Percentiles rank a stretch among this genome's conserved stretches.
These are phyloP conservation scores for Papiliotrema laurentii DNA, from an alignment of 1,284 basidiomycete genomes.

Conservation along the genomic window DNA sequence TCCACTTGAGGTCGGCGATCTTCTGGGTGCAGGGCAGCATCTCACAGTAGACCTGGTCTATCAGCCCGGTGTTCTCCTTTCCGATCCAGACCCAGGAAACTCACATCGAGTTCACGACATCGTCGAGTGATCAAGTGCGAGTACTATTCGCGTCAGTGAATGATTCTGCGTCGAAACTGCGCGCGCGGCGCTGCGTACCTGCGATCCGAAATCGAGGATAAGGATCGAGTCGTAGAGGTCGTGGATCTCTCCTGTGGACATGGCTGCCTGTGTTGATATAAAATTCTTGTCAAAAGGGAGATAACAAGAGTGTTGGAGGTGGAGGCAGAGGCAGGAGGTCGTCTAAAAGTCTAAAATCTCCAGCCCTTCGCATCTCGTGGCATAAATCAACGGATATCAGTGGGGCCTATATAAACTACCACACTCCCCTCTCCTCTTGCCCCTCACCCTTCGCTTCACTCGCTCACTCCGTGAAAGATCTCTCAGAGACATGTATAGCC, in stretches of 20 bases:
- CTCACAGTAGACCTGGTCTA: constrained; percentile 78
- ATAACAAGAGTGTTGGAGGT: too few relatives aligned
- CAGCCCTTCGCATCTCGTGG: too few relatives aligned
- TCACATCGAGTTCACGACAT: constrained; percentile 86
- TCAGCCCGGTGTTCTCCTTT: constrained; percentile 1
- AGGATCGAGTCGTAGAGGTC: constrained; percentile 95
- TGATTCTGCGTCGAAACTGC: neutral
- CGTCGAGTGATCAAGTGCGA: constrained; percentile 96
- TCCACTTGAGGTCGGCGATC: constrained; percentile 84
- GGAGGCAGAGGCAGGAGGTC: too few relatives aligned
- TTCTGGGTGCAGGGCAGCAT: constrained; percentile 95
- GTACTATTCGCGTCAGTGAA: constrained; percentile 57
- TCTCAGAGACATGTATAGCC: too few relatives aligned
- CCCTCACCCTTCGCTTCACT: too few relatives aligned
- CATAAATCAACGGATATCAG: too few relatives aligned
- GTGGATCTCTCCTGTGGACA: constrained; percentile 62
- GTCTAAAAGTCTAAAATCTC: too few relatives aligned
- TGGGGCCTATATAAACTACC: too few relatives aligned
- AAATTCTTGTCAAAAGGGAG: neutral
- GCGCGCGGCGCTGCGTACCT: constrained; percentile 55
- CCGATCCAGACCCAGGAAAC: constrained; percentile 3
- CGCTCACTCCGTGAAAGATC: too few relatives aligned
- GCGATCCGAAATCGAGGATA: constrained; percentile 96
- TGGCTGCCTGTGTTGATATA: constrained; percentile 8
- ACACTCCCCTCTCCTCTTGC: too few relatives aligned